Evolutionary conservation across 73 alveolate species (phyloP).

Genomic region (Loxodes magnus): DNA sequence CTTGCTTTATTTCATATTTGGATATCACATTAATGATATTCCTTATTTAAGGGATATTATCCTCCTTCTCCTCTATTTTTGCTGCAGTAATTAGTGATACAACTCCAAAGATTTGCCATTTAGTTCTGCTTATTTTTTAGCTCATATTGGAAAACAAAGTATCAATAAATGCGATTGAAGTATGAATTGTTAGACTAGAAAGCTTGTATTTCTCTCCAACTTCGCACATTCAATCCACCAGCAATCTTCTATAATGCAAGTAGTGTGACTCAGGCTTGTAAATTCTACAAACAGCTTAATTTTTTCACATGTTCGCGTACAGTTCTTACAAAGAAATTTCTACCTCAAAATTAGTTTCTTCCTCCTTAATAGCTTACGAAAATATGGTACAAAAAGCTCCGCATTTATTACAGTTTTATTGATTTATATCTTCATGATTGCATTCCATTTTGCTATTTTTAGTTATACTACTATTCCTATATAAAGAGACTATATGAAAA

Average conservation of each 20-base stretch:
- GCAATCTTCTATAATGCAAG: background rate
- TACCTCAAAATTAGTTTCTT: no score
- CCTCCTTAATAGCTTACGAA: no score
- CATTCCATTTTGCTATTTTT: no score
- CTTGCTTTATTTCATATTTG: background rate
- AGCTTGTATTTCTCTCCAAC: background rate
- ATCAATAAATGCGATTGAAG: background rate
- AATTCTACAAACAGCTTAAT: no score
- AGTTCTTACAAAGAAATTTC: no score
- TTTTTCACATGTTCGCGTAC: no score
- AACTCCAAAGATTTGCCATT: background rate
- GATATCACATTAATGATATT: background rate
- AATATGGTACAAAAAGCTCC: no score
- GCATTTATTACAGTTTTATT: no score
- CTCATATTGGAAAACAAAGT: background rate
- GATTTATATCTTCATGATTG: no score
- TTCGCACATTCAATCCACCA: constrained; percentile 1
- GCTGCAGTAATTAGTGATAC: background rate
- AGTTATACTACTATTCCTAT: no score
- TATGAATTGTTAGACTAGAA: background rate
- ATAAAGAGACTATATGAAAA: no score
- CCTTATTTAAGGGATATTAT: background rate
- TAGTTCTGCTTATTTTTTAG: background rate
- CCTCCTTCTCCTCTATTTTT: background rate
- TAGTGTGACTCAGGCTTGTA: no score